Percentiles rank a stretch among this genome's conserved stretches.
Conservation (phyloP, 768 basidiomycete species). For the Rickenella mellea region DNA sequence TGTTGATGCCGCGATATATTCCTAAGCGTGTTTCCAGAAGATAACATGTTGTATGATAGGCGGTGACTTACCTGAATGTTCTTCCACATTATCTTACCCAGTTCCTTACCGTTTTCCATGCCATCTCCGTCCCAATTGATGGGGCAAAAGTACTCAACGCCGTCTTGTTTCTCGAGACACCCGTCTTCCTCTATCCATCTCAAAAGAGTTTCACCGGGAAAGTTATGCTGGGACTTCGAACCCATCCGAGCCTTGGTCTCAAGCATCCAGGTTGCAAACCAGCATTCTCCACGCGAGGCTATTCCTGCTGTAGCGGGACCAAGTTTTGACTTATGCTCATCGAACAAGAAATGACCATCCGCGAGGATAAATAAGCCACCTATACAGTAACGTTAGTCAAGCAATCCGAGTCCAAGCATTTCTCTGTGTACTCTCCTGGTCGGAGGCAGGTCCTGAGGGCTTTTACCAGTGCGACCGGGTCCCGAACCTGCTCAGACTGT, state of each 20-base stretch:
- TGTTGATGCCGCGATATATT: background rate
- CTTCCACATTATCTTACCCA: slow-evolving; percentile 11
- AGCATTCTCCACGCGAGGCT: no score
- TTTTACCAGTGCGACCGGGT: background rate
- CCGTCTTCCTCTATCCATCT: background rate
- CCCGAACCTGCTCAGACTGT: background rate
- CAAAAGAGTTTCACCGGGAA: background rate
- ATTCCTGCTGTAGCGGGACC: no score
- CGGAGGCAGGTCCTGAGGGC: background rate
- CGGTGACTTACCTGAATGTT: slow-evolving; percentile 13
- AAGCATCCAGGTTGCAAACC: slow-evolving; percentile 16
- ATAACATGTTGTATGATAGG: no score
- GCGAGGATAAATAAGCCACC: no score
- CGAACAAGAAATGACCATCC: no score
- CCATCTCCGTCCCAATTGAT: slow-evolving; percentile 14
- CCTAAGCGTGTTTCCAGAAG: background rate
- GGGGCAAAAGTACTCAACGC: slow-evolving; percentile 9
- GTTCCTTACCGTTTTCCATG: slow-evolving; percentile 11
- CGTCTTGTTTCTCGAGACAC: background rate
- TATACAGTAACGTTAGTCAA: no score
- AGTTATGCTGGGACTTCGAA: slow-evolving; percentile 6
- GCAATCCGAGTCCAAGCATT: no score
- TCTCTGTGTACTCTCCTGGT: background rate
- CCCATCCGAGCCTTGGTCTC: slow-evolving; percentile 1
- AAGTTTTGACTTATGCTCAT: no score